phyloP scores from a whole-genome alignment of 441 rosid genomes.

The Aquilaria agallochum region DNA sequence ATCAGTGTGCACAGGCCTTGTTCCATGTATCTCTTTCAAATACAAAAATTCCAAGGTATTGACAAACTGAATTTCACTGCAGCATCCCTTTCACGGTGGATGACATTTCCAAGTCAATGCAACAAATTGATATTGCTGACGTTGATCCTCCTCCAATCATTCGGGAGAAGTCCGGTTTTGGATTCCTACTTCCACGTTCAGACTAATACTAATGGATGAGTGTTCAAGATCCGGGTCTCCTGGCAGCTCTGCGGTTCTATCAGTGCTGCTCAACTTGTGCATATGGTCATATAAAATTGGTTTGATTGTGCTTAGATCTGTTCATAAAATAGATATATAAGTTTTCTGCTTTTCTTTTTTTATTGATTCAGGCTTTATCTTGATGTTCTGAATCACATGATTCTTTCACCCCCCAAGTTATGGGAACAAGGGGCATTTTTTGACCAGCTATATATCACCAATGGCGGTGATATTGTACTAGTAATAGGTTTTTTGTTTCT shows the following conservation, averaged over 20 bases:
- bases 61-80: conserved; percentile 13
- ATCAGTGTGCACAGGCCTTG: background rate
- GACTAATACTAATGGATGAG: conserved; percentile 19
- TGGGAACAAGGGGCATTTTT: conserved; percentile 38
- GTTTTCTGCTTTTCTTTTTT: conserved; percentile 2
- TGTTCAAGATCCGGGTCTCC: background rate
- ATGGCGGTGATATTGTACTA: conserved; percentile 30
- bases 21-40: background rate
- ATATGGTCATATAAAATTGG: conserved; percentile 26
- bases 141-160: conserved; percentile 58
- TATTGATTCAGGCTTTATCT: conserved; percentile 17
- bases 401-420: conserved; percentile 36
- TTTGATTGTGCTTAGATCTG: no score
- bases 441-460: conserved; percentile 25
- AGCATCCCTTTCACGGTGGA: conserved; percentile 71
- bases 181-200: conserved; percentile 51
- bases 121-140: conserved; percentile 46
- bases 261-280: conserved; percentile 31
- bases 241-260: conserved; percentile 2
- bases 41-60: background rate
- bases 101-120: conserved; percentile 52
- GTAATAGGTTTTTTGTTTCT: conserved; percentile 20
- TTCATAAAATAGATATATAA: background rate
- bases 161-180: conserved; percentile 52
- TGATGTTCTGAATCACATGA: conserved; percentile 25